Evolutionary conservation across 345 rosid genomes (phyloP), one percentile per base, ranked within the genome.

Genomic region (Ricinus communis): DNA sequence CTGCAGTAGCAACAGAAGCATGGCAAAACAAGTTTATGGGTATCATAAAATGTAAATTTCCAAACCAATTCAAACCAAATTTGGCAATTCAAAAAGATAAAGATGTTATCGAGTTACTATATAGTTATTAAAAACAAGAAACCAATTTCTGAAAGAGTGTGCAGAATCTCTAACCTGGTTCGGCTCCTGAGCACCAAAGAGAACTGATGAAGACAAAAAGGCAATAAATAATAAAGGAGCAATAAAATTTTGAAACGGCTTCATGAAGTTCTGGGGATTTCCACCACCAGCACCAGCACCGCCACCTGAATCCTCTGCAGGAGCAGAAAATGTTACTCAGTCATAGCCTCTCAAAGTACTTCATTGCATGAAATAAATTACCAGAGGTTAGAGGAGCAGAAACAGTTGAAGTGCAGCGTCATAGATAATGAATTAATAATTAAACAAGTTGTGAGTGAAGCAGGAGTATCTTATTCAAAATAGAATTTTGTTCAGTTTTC

Each of bases 301-400:
- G 31, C 77, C 56, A 74, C 82, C 64, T 0, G 83, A 76, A 6
- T 74, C 80, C 77, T 73, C 88, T 76, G 71, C 6, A 63, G 53
- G 71, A 70, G 22, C 53, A 77, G 38, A 69, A 40, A 53, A 63
- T 61, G 8, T 38, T 21, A 24, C 43, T 57, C 33, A 7, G 31
- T 36, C 51, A 31, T 45, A 7, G 52, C 51, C 33, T 61, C 62
- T 30, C 43, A 52, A 56, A 57, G 2, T 24, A 38, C 36, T 59
- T 71, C 40, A 60, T 14, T 9, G 31, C 51, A 60, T 30, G 57
- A 41, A 57, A 11, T 2, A 30, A 56, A 74, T 25, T 24, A 14
- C 50, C 36, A 1, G 18, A 8, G 19, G 25, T 31, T 18, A 22
- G 56, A 41, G 38, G 36, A 38, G 8, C 27, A 41, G 38, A 6